phyloP scores from a whole-genome alignment of 352 stramenopile genomes.

The Pythium folliculosum region DNA sequence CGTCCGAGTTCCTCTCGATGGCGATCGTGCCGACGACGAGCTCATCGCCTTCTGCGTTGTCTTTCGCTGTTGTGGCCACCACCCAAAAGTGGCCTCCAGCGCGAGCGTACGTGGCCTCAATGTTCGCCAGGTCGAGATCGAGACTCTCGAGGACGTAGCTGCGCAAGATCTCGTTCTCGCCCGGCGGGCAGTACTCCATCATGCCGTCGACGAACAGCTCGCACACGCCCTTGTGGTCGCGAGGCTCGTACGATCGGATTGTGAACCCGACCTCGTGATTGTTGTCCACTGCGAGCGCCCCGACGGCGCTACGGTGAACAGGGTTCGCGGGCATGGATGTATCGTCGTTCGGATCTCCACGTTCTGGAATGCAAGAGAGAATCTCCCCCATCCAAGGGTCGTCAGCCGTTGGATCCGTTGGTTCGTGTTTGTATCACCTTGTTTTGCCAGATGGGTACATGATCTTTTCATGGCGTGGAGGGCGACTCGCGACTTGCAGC shows the following conservation, averaged over 20 bases:
- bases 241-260: slow-evolving; percentile 24
- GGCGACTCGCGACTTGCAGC: no score
- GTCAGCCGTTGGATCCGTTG: not conserved
- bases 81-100: slow-evolving; percentile 52
- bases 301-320: no score
- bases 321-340: no score
- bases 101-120: slow-evolving; percentile 38
- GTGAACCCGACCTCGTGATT: slow-evolving; percentile 23
- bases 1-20: slow-evolving; percentile 23
- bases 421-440: not conserved
- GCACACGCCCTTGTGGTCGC: slow-evolving; percentile 17
- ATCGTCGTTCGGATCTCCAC: no score
- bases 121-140: slow-evolving; percentile 37
- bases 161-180: slow-evolving; percentile 7
- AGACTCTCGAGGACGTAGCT: slow-evolving; percentile 32
- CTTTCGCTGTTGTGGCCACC: slow-evolving; percentile 26
- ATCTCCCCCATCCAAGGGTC: not conserved
- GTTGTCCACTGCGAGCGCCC: not conserved
- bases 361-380: no score
- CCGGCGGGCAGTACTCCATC: slow-evolving; percentile 10
- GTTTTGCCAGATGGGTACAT: not conserved
- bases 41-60: slow-evolving; percentile 15
- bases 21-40: slow-evolving; percentile 35
- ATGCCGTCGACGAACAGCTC: slow-evolving; percentile 26
- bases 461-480: not conserved